Evolutionary conservation across 768 basidiomycete genomes (phyloP), one percentile per base, ranked within the genome.

Genomic region (Tylopilus vinaceipallidus): DNA sequence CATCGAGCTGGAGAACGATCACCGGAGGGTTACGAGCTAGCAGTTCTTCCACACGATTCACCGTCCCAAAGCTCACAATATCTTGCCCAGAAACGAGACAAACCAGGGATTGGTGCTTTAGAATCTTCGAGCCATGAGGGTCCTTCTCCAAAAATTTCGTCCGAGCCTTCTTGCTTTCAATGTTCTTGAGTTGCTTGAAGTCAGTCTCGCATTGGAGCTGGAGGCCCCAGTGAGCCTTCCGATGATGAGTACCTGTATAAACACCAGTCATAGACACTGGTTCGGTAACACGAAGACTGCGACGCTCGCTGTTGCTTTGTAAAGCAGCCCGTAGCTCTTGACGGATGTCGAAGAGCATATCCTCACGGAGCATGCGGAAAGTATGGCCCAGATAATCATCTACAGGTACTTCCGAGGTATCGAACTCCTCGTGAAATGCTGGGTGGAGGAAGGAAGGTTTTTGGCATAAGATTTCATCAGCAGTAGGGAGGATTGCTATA

Each of bases 351-450:
- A 74, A 72, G 5, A 84, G 42, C 78, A 84, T 81, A 47, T 83
- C 84, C 54, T 86, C 86, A 1, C 86, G 65, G 13, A 84, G 65
- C 29, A 87, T 70, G 2, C 85, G 76, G 55, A 83, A 87, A 41
- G 80, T 81, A 36, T 83, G 83, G 54, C 86, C 85, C 14, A 86
- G 64, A 49, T 84, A 75, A 14, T 73, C 69, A 1, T 71, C 64
- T 13, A 73, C 51, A 1, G 78, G 71, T 1, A 50, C 59, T 2
- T 63, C 61, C 16, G 65, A 67, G 0, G 68, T 0, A 10, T 4
- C 4, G 3, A 42, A 41, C 9, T 58, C 60, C 2, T 60, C 55
- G 6, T 47, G 32, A 5, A 67, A 65, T 22, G 70, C 68, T 2
- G 73, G 63, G 3, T 78, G 75, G 12, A 85, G 60, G 52, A 82